A percentile compares a stretch with the other conserved stretches of the same genome.
phyloP scores from a whole-genome alignment of 202 grass and related monocot species.

The Panicum hallii region DNA sequence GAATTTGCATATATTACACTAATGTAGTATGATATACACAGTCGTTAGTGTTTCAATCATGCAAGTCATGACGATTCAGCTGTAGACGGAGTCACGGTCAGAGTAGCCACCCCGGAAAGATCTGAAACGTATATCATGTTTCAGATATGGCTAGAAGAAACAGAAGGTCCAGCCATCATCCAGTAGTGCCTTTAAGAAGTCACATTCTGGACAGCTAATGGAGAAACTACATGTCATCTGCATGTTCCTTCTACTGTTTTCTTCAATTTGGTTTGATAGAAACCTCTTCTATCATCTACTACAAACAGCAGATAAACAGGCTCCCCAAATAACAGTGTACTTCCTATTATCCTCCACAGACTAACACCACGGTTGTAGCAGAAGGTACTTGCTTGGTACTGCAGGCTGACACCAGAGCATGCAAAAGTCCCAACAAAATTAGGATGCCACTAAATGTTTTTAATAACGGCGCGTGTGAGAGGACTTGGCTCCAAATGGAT shows the following conservation, averaged over 20 bases:
- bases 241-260: constrained; percentile 21
- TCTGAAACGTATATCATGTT: not conserved
- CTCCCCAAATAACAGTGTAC: not conserved
- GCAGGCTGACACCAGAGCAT: constrained; percentile 10
- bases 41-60: not conserved
- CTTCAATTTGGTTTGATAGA: constrained; percentile 32
- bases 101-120: not conserved
- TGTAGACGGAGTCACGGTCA: not conserved
- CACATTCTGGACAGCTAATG: not conserved
- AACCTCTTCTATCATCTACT: not conserved
- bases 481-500: constrained; percentile 50
- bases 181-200: constrained; percentile 8
- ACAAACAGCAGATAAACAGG: not conserved
- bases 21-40: not conserved
- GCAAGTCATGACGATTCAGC: not conserved
- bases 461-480: constrained; percentile 21
- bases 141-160: constrained; percentile 19
- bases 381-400: constrained; percentile 26
- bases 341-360: constrained; percentile 22
- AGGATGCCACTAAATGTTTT: constrained; percentile 8
- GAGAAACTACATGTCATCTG: not conserved
- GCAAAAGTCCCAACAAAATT: constrained; percentile 13
- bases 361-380: not conserved
- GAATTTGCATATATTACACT: not conserved
- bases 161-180: constrained; percentile 17